Conservation (phyloP, 805 yeast genomes). For the Yamadazyma insecticola region DNA sequence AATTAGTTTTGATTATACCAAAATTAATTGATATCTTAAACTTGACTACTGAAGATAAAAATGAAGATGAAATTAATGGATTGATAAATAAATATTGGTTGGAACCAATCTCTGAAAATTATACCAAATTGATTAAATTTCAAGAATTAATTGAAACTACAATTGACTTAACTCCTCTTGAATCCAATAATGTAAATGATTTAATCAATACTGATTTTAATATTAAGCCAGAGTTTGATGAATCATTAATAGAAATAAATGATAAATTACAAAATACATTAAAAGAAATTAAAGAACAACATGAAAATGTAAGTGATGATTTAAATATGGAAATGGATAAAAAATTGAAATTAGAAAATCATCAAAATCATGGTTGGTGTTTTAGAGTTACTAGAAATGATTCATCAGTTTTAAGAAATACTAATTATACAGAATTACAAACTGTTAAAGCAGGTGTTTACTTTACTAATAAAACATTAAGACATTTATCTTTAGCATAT, state of each 20-base stretch:
- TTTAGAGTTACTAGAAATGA: conserved; percentile 89
- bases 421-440: conserved; percentile 69
- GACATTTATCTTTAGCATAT: conserved; percentile 56
- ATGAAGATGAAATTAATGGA: conserved; percentile 18
- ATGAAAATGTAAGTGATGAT: conserved; percentile 64
- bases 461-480: conserved; percentile 71
- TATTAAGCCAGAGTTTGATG: conserved; percentile 88
- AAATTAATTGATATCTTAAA: conserved; percentile 54
- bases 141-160: conserved; percentile 91
- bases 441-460: conserved; percentile 95
- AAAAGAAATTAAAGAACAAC: conserved; percentile 53
- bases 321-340: conserved; percentile 79
- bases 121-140: conserved; percentile 55
- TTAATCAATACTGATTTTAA: conserved; percentile 68
- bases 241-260: conserved; percentile 59
- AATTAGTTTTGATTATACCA: conserved; percentile 68
- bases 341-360: conserved; percentile 84
- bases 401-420: conserved; percentile 67
- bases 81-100: conserved; percentile 54
- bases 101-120: conserved; percentile 46
- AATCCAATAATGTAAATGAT: conserved; percentile 37
- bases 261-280: conserved; percentile 51
- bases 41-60: conserved; percentile 30
- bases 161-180: conserved; percentile 78
- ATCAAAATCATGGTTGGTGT: conserved; percentile 90